These are phyloP conservation scores for Hypoxylon sp. DNA, from an alignment of 2,329 filamentous ascomycete genomes.

Conservation along the genomic window DNA sequence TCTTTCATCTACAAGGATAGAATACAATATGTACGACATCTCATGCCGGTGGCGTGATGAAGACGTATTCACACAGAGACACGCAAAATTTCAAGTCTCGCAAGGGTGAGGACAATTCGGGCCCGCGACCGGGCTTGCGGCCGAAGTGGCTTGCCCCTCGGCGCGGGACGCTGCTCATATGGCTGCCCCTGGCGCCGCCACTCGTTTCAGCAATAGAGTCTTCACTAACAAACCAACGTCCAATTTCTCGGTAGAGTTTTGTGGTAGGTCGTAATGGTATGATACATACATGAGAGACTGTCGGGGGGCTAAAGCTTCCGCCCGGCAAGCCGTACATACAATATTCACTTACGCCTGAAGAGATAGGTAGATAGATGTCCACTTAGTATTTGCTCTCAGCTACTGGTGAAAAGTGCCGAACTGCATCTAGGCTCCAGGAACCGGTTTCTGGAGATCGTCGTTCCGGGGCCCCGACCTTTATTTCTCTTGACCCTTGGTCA, in stretches of 20 bases:
- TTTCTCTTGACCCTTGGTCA: conserved; percentile 30
- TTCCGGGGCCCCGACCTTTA: conserved; percentile 45
- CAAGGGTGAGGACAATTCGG: conserved; percentile 25
- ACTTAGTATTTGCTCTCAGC: conserved; percentile 20
- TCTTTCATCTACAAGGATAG: conserved; percentile 41
- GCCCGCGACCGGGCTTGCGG: conserved; percentile 43
- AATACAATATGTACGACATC: conserved; percentile 26
- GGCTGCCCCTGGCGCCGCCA: conserved; percentile 41
- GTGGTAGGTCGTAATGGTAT: conserved; percentile 22
- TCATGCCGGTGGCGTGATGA: conserved; percentile 42
- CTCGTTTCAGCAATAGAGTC: conserved; percentile 40
- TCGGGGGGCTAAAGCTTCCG: conserved; percentile 16
- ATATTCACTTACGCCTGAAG: conserved; percentile 23
- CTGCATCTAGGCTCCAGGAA: conserved; percentile 43
- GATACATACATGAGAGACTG: conserved; percentile 3
- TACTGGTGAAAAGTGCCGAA: conserved; percentile 45
- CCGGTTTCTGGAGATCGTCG: conserved; percentile 48
- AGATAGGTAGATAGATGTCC: conserved; percentile 27
- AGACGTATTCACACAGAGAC: conserved; percentile 19
- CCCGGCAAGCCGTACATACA: conserved; percentile 32
- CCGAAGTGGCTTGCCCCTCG: conserved; percentile 43
- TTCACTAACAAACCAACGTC: conserved; percentile 23
- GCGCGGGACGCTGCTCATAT: conserved; percentile 43
- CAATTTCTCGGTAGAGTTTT: conserved; percentile 29
- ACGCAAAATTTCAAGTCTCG: conserved; percentile 16